Percentiles rank a stretch among this genome's conserved stretches.
Conservation (phyloP, 2,329 filamentous ascomycete genomes). For the Sporothrix inflata region DNA sequence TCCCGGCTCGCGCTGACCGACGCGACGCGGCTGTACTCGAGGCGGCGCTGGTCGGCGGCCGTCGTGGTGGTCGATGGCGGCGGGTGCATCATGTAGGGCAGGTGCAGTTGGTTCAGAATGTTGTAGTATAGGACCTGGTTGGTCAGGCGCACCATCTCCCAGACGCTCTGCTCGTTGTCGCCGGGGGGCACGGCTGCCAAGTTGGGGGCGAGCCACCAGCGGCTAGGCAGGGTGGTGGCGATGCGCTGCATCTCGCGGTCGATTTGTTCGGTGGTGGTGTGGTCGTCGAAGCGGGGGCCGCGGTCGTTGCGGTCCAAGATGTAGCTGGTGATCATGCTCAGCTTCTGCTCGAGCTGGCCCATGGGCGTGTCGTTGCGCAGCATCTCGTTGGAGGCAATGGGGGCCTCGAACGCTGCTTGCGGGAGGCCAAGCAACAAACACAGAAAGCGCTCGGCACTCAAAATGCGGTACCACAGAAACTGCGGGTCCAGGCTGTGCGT, state of each 20-base stretch:
- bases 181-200: slow-evolving; percentile 13
- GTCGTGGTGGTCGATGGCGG: background rate
- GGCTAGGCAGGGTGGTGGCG: slow-evolving; percentile 44
- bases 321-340: slow-evolving; percentile 41
- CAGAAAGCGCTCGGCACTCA: slow-evolving; percentile 51
- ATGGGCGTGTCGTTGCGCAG: slow-evolving; percentile 39
- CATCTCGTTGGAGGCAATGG: slow-evolving; percentile 36
- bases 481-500: slow-evolving; percentile 39
- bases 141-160: slow-evolving; percentile 41
- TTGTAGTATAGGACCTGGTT: slow-evolving; percentile 46
- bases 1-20: slow-evolving; percentile 47
- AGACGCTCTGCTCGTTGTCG: slow-evolving; percentile 34
- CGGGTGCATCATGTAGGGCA: slow-evolving; percentile 45
- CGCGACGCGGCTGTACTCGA: slow-evolving; percentile 43
- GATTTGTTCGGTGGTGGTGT: slow-evolving; percentile 41
- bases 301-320: slow-evolving; percentile 46
- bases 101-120: slow-evolving; percentile 46
- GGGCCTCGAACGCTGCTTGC: slow-evolving; percentile 39
- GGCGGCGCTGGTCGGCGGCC: slow-evolving; percentile 31
- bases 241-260: slow-evolving; percentile 46
- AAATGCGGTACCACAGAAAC: slow-evolving; percentile 51
- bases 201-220: slow-evolving; percentile 48
- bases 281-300: slow-evolving; percentile 33
- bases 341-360: slow-evolving; percentile 44
- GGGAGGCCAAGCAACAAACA: slow-evolving; percentile 53